Evolutionary conservation across 495 filamentous ascomycete species (phyloP).

Genomic region (Trichoderma gamsii): DNA sequence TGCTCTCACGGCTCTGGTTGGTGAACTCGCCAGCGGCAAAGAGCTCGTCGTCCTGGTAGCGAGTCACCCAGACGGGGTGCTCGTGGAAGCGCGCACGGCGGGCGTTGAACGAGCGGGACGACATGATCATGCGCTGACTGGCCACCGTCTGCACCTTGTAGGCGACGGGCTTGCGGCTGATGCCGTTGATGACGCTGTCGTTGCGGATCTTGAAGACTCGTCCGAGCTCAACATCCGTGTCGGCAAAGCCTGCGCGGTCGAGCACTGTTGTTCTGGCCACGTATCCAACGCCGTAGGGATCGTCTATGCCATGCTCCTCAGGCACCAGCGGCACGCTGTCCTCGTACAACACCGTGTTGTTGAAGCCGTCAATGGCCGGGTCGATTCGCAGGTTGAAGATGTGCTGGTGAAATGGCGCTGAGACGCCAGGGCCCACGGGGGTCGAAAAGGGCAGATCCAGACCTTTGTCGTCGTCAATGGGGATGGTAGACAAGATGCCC

Average conservation of each 20-base stretch:
- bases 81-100: constrained; percentile 66
- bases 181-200: constrained; percentile 54
- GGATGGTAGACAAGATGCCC: constrained; percentile 90
- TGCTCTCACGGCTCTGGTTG: constrained; percentile 19
- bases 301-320: constrained; percentile 71
- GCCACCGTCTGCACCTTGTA: constrained; percentile 10
- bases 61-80: constrained; percentile 55
- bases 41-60: constrained; percentile 67
- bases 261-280: constrained; percentile 30
- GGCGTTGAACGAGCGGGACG: constrained; percentile 55
- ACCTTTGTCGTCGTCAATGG: constrained; percentile 79
- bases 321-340: constrained; percentile 62
- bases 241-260: constrained; percentile 47
- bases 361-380: constrained; percentile 79
- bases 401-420: constrained; percentile 85
- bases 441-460: constrained; percentile 68
- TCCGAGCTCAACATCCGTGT: constrained; percentile 51
- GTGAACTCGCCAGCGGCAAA: constrained; percentile 83
- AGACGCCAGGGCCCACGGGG: constrained; percentile 59
- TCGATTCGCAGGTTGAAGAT: constrained; percentile 90
- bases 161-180: constrained; percentile 52
- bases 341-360: constrained; percentile 80
- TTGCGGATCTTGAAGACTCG: constrained; percentile 61
- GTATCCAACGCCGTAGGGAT: constrained; percentile 75
- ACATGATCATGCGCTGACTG: constrained; percentile 14